Base-by-base conservation (phyloP, 345 rosid species). In the Bruguiera sexangula region DNA sequence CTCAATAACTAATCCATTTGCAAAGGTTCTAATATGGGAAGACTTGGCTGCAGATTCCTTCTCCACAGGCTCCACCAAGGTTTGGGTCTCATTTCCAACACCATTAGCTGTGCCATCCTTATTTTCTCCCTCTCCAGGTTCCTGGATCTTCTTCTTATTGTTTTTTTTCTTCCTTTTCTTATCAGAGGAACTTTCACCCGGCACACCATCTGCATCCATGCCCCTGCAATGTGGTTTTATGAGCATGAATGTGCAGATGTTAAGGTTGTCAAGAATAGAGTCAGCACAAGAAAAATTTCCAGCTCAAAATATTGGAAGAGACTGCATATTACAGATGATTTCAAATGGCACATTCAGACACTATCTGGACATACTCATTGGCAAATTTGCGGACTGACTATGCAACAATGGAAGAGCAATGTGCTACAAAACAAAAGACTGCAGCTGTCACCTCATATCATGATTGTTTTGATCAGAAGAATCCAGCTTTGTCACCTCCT, bases 1-100 rank as follows among this genome's bases (percentile, higher is more conserved):
- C 81, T 96, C 90, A 55, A 96, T 85, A 66, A 86, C 82, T 74
- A 96, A 83, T 53, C 99, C 99, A 75, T 92, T 92, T 6, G 94
- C 76, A 74, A 82, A 90, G 62, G 91, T 85, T 77, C 96, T 85
- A 68, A 71, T 78, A 66, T 86, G 87, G 60, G 92, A 88, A 61
- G 93, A 71, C 71, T 88, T 89, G 69, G 68, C 65, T 53, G 76
- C 74, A 66, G 75, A 61, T 72, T 78, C 68, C 29, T 75, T 81
- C 69, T 73, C 79, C 52, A 75, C 78, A 19, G 82, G 69, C 60
- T 64, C 72, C 65, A 59, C 26, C 50, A 78, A 22, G 19, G 88
- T 56, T 54, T 69, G 76, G 8, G 46, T 67, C 75, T 85, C 76
- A 62, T 76, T 76, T 69, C 36, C 78, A 59, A 11, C 55, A 48